phyloP scores from a whole-genome alignment of 768 basidiomycete species.

The Auriscalpium microsporum region DNA sequence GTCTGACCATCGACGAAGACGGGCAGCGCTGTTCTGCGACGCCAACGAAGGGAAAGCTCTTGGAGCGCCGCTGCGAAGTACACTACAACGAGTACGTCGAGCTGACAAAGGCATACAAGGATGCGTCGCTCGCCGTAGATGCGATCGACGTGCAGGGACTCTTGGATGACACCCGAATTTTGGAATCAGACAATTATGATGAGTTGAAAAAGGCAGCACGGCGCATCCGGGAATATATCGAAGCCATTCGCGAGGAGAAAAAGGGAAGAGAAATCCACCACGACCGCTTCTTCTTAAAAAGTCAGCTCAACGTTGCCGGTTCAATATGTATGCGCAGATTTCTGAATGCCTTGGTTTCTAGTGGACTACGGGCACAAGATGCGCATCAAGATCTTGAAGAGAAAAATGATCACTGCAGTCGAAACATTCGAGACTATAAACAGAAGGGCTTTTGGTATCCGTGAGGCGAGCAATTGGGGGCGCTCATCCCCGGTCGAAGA shows the following conservation, averaged over 20 bases:
- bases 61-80: slow-evolving; percentile 14
- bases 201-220: slow-evolving; percentile 15
- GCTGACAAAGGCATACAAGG: slow-evolving; percentile 21
- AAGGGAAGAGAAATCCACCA: slow-evolving; percentile 24
- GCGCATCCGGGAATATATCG: slow-evolving; percentile 22
- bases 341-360: neutral
- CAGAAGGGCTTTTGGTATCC: neutral
- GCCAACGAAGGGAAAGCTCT: neutral
- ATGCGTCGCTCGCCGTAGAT: slow-evolving; percentile 21
- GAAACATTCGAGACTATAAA: neutral
- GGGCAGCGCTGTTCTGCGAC: neutral
- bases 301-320: no score
- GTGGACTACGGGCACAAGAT: neutral
- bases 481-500: no score
- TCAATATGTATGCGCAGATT: neutral
- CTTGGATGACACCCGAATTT: slow-evolving; percentile 16
- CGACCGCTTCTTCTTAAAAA: slow-evolving; percentile 26
- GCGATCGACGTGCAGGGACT: slow-evolving; percentile 9
- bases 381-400: neutral
- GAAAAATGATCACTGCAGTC: neutral
- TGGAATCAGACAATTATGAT: slow-evolving; percentile 7
- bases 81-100: slow-evolving; percentile 21
- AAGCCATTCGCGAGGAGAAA: slow-evolving; percentile 25
- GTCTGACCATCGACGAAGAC: neutral
- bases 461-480: neutral